These are phyloP conservation scores for Triangularia verruculosa DNA, from an alignment of 2,329 filamentous ascomycete species.

Conservation along the genomic window DNA sequence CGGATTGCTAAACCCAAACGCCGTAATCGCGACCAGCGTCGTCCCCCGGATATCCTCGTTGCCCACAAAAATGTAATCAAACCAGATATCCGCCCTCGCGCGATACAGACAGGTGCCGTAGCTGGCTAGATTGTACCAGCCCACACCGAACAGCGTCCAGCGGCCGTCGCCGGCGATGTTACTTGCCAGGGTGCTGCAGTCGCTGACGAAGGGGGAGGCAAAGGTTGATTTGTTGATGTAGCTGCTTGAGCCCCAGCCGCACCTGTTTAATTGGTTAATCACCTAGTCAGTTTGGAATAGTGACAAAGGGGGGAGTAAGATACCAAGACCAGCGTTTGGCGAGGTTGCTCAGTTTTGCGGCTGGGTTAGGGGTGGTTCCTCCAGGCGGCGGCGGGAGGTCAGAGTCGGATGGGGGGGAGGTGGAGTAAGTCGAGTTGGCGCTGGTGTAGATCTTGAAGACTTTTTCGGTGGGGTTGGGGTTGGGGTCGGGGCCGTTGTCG, in stretches of 20 bases:
- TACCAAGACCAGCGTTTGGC: no score
- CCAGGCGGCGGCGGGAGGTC: no score
- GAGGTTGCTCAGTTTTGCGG: no score
- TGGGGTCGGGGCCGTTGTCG: background rate
- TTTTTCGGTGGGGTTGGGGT: background rate
- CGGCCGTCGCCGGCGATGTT: background rate
- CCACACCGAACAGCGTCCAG: background rate
- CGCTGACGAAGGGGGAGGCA: background rate
- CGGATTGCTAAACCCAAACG: background rate
- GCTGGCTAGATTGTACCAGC: background rate
- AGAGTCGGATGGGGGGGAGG: no score
- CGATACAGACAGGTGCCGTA: background rate
- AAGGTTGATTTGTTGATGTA: no score
- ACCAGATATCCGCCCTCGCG: background rate
- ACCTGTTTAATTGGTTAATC: no score
- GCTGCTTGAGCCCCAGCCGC: no score
- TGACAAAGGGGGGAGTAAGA: no score
- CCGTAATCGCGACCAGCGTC: background rate
- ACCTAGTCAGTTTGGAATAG: no score
- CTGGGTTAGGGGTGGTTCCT: no score
- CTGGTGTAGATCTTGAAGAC: background rate
- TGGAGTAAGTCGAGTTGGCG: background rate
- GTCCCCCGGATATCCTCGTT: background rate
- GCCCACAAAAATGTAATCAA: background rate
- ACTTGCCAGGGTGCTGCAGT: background rate